These are phyloP conservation scores for Yueomyces sp. DNA, from an alignment of 805 yeast genomes.

Conservation along the genomic window DNA sequence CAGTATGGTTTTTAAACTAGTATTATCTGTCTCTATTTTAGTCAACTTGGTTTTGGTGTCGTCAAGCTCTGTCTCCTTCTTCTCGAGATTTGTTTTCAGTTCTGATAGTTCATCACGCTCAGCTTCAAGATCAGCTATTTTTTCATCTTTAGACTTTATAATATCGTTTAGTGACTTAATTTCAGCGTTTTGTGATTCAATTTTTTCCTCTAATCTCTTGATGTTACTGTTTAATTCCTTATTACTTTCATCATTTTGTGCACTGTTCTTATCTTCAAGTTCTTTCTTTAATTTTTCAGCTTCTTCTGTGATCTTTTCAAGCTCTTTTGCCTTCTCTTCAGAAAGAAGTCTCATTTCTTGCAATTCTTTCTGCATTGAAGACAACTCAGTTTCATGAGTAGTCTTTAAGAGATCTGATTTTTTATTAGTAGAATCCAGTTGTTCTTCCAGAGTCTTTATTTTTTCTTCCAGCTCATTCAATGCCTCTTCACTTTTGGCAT, in stretches of 20 bases:
- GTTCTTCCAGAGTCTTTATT: not conserved
- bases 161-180: not conserved
- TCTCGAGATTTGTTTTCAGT: slow-evolving; percentile 1
- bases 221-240: not conserved
- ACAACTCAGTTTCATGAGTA: not conserved
- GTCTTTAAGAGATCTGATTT: not conserved
- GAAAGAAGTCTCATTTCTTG: slow-evolving; percentile 1
- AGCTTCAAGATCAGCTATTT: not conserved
- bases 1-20: no score
- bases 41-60: slow-evolving; percentile 1
- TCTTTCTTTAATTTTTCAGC: no score
- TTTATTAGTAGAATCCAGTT: not conserved
- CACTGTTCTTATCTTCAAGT: no score
- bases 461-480: not conserved
- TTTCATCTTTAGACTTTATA: not conserved
- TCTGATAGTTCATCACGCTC: not conserved
- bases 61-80: slow-evolving; percentile 7
- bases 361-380: not conserved
- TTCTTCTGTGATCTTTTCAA: no score
- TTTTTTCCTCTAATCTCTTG: not conserved
- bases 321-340: not conserved
- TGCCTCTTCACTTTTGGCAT: not conserved
- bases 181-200: no score
- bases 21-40: not conserved
- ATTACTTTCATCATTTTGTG: no score